Evolutionary conservation across 83 land plant genomes (phyloP).

Genomic region (Isoetes engelmannii): DNA sequence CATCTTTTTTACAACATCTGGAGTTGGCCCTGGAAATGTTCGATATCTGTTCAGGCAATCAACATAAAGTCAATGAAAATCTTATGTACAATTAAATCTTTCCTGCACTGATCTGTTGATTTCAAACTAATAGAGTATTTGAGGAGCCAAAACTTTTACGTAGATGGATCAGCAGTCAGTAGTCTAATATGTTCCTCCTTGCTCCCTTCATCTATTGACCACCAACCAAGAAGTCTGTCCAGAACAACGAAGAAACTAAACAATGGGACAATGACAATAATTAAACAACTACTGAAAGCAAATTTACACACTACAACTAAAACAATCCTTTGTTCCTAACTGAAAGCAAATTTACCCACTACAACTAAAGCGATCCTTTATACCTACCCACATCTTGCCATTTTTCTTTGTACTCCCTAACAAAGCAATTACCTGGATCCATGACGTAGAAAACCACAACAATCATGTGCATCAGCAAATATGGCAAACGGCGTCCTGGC

Average conservation of each 20-base stretch:
- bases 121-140: background rate
- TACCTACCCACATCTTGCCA: background rate
- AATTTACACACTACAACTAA: too few relatives aligned
- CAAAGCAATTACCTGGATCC: constrained; percentile 66
- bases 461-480: constrained; percentile 47
- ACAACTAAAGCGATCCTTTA: background rate
- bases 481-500: constrained; percentile 32
- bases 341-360: background rate
- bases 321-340: too few relatives aligned
- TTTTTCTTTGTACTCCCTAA: too few relatives aligned
- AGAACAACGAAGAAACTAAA: background rate
- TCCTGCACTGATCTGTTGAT: too few relatives aligned
- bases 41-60: constrained; percentile 47
- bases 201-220: constrained; percentile 97
- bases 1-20: constrained; percentile 93
- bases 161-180: constrained; percentile 1
- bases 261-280: too few relatives aligned
- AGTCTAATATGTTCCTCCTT: constrained; percentile 52
- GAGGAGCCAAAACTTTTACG: constrained; percentile 6
- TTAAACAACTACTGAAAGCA: too few relatives aligned
- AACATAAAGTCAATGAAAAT: background rate
- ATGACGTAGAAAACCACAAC: constrained; percentile 69
- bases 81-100: background rate
- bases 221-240: constrained; percentile 86
- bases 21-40: constrained; percentile 74